Evolutionary conservation across 495 filamentous ascomycete genomes (phyloP).

Genomic region (Penicillium roqueforti): DNA sequence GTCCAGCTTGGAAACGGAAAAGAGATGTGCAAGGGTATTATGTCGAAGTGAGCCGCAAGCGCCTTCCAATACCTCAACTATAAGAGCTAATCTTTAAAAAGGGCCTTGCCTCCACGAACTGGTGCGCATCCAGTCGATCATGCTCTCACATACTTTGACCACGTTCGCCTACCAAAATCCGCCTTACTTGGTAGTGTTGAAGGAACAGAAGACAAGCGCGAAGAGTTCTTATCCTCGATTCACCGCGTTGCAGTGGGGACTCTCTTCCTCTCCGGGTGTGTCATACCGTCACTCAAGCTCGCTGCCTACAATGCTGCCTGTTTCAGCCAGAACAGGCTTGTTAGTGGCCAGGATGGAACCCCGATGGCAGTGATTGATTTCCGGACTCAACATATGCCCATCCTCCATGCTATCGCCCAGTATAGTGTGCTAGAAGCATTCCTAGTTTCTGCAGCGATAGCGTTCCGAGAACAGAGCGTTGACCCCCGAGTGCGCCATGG

Average conservation of each 20-base stretch:
- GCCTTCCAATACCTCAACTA: too few species aligned
- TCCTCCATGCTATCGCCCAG: constrained; percentile 32
- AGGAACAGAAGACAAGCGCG: constrained; percentile 14
- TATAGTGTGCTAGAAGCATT: constrained; percentile 30
- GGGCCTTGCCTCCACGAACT: constrained; percentile 21
- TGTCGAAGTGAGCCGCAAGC: constrained; percentile 12
- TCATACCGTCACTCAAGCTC: constrained; percentile 18
- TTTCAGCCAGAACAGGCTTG: constrained; percentile 21
- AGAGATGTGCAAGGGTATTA: constrained; percentile 31
- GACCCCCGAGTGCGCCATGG: constrained; percentile 20
- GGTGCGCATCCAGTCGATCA: constrained; percentile 33
- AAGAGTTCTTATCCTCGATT: constrained; percentile 24
- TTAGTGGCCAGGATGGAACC: constrained; percentile 10
- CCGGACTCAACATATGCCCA: constrained; percentile 34
- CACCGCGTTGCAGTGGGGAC: constrained; percentile 26
- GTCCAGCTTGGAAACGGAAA: constrained; percentile 27
- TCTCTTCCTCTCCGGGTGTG: constrained; percentile 16
- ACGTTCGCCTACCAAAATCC: constrained; percentile 25
- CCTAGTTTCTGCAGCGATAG: constrained; percentile 11
- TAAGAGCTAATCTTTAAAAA: not conserved
- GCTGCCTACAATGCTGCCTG: constrained; percentile 16
- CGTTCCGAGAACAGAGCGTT: constrained; percentile 8
- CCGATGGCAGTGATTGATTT: constrained; percentile 31
- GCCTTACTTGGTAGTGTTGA: constrained; percentile 27
- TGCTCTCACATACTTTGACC: constrained; percentile 32